Evolutionary conservation across 2,329 filamentous ascomycete species (phyloP), one percentile per base, ranked within the genome.

Genomic region (Leptographium radiaticola): DNA sequence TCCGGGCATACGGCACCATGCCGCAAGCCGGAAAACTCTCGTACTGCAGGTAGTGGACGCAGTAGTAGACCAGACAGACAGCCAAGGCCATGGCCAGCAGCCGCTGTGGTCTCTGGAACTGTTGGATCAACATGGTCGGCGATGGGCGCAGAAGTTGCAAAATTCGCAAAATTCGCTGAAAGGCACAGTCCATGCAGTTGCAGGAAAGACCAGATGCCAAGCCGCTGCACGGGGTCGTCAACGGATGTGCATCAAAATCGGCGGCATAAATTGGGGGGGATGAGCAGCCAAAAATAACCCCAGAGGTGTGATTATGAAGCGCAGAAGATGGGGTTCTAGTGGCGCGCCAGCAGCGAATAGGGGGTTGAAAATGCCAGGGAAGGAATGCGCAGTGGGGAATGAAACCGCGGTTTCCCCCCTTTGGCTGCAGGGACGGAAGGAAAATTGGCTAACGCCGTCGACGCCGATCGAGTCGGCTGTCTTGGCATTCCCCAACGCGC

Each of bases 81-180:
- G 54, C 51, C 5, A 51, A 53, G 7, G 58, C 7, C 11, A 57
- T 16, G 36, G 53, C 58, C 44, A 60, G 49, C 43, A 61, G 53
- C 56, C 59, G 57, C 13, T 56, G 56, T 25, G 59, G 58, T 46
- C 59, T 54, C 53, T 61, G 58, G 30, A 60, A 48, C 33, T 57
- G 55, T 18, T 57, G 57, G 30, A 61, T 30, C 40, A 61, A 49
- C 59, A 60, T 59, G 25, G 39, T 54, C 13, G 52, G 18, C 13
- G 52, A 15, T 40, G 42, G 25, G 40, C 11, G n/a, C 5, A 13
- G 39, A 10, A 34, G 33, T 25, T 13, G 11, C 8, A 31, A 49
- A 46, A 20, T 12, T 13, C 15, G 11, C 8, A 31, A 49, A 46
- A 20, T 12, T 13, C 9, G 34, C 9, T 13, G 34, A 36, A 36